Percentiles rank a stretch among this genome's conserved stretches.
phyloP scores from a whole-genome alignment of 768 basidiomycete species.

The Russula vinacea region DNA sequence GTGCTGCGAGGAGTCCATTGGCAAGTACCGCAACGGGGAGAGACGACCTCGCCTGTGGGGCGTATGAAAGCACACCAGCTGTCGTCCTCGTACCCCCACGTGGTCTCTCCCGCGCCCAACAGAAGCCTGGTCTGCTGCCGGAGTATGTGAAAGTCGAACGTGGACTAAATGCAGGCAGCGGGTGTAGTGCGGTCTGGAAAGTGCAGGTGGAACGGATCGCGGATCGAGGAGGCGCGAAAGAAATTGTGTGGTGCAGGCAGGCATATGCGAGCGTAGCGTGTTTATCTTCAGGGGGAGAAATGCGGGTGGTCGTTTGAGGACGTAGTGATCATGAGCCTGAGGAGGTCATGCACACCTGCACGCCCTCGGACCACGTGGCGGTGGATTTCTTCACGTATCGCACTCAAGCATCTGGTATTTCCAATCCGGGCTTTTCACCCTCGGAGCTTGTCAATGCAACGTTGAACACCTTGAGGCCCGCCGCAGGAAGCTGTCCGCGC shows the following conservation, averaged over 20 bases:
- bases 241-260: slow-evolving; percentile 61
- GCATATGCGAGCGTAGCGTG: slow-evolving; percentile 53
- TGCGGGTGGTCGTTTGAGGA: slow-evolving; percentile 58
- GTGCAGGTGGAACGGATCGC: too few relatives aligned
- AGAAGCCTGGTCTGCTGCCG: too few relatives aligned
- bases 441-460: slow-evolving; percentile 53
- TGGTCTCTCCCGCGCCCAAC: too few relatives aligned
- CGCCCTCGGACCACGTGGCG: slow-evolving; percentile 84
- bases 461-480: slow-evolving; percentile 62
- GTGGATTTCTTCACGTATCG: slow-evolving; percentile 82
- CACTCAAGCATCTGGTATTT: slow-evolving; percentile 60
- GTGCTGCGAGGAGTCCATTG: slow-evolving; percentile 66
- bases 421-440: slow-evolving; percentile 39
- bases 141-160: too few relatives aligned
- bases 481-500: slow-evolving; percentile 82
- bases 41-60: slow-evolving; percentile 66
- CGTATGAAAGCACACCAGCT: slow-evolving; percentile 45
- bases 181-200: too few relatives aligned
- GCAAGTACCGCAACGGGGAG: slow-evolving; percentile 68
- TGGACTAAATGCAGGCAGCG: too few relatives aligned
- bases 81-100: slow-evolving; percentile 6
- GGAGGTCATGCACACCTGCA: slow-evolving; percentile 69
- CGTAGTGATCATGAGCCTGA: too few relatives aligned
- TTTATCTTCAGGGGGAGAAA: slow-evolving; percentile 34
- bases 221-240: slow-evolving; percentile 65